Conservation (phyloP, 2,329 filamentous ascomycete genomes). For the Penicillium sp. region DNA sequence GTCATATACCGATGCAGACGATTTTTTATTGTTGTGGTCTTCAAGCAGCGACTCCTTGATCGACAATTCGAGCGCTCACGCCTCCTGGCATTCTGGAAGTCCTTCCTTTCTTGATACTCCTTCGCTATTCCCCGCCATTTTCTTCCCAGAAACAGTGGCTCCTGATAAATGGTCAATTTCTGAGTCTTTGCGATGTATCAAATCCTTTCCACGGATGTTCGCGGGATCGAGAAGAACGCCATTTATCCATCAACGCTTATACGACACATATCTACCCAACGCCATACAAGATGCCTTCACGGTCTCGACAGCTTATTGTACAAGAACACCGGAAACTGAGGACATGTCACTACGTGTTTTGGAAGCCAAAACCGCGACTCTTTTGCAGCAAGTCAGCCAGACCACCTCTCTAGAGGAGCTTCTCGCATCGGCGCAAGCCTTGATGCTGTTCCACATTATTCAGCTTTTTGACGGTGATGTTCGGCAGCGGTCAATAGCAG, state of each 20-base stretch:
- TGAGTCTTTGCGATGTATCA: slow-evolving; percentile 9
- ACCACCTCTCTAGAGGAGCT: slow-evolving; percentile 5
- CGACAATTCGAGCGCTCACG: background rate
- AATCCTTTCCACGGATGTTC: slow-evolving; percentile 13
- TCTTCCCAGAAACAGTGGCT: slow-evolving; percentile 8
- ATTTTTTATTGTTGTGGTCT: background rate
- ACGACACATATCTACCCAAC: slow-evolving; percentile 17
- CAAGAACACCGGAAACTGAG: slow-evolving; percentile 12
- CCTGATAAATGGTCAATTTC: slow-evolving; percentile 16
- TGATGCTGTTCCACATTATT: slow-evolving; percentile 13
- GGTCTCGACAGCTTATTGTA: slow-evolving; percentile 16
- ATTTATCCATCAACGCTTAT: slow-evolving; percentile 20
- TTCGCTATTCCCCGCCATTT: background rate
- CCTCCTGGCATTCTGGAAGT: slow-evolving; percentile 6
- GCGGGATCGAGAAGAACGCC: slow-evolving; percentile 9
- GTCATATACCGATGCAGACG: background rate
- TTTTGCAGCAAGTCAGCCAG: slow-evolving; percentile 2
- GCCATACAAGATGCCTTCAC: slow-evolving; percentile 20
- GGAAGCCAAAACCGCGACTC: slow-evolving; percentile 6
- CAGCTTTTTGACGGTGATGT: slow-evolving; percentile 23
- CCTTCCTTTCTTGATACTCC: slow-evolving; percentile 3
- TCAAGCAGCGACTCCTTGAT: background rate
- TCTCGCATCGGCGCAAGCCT: slow-evolving; percentile 9
- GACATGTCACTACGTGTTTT: slow-evolving; percentile 18
- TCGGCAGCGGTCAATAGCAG: slow-evolving; percentile 17